Evolutionary conservation across 2,329 filamentous ascomycete genomes (phyloP), one percentile per base, ranked within the genome.

Genomic region (Chaetomium strumarium): DNA sequence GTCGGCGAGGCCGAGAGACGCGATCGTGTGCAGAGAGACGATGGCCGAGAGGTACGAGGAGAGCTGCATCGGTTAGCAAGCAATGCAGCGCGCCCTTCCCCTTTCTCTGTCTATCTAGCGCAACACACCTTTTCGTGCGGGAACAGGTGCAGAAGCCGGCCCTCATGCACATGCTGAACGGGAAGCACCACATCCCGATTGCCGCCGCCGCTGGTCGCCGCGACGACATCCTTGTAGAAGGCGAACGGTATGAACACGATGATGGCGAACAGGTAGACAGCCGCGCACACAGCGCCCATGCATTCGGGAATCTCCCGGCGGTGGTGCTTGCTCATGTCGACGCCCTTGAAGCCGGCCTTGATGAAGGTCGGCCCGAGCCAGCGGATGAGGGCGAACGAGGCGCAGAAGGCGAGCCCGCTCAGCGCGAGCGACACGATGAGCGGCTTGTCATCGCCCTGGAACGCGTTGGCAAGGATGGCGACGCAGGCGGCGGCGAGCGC

Each of bases 191-290:
- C 83, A 72, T 96, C 92, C 58, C 88, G 79, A 70, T 96, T 96
- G 45, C 91, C 91, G 58, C 90, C 91, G 58, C 91, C 93, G 60
- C 90, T 95, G 17, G 93, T 97, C 37, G 91, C 90, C 14, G 90
- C 88, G 24, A 96, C 91, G 60, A 99, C 95, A 67, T 97, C 92
- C 72, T 96, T 95, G 76, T 96, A 97, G 70, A 99, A 97, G 1
- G 91, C 88, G 70, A 96, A 96, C 0, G 93, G 93, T 53, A 97
- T 90, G 68, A 99, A 99, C 57, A 90, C 74, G 60, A 97, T 95
- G 60, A 97, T 79, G 46, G 84, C 80, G 59, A 99, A 78, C 40
- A 99, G 78, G 71, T 97, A 97, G 24, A 97, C 90, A 60, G 93
- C 82, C 9, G 92, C 93, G 66, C 89, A 95, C 24, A 99, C 81